These are phyloP conservation scores for Macrolepiota dolichaula DNA, from an alignment of 768 basidiomycete genomes.

Conservation along the genomic window DNA sequence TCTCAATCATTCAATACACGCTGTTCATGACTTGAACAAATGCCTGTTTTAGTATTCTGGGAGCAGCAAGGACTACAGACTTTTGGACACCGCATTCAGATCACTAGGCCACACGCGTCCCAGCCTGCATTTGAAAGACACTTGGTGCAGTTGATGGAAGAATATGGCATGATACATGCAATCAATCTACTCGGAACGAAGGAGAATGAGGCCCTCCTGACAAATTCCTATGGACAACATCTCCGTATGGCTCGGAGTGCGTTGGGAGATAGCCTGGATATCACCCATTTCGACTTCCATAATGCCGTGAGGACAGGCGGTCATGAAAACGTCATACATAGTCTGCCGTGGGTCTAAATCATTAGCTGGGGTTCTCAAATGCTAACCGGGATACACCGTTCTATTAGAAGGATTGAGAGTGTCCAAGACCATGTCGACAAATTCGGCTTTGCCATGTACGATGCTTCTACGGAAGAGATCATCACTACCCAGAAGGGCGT, in stretches of 20 bases:
- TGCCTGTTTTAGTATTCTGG: conserved; percentile 78
- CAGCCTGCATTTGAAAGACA: conserved; percentile 98
- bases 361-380: neutral
- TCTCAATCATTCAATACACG: conserved; percentile 16
- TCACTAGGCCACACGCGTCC: conserved; percentile 92
- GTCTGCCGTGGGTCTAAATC: conserved; percentile 50
- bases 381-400: conserved; percentile 6
- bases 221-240: conserved; percentile 80
- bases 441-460: conserved; percentile 85
- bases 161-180: conserved; percentile 82
- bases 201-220: conserved; percentile 87
- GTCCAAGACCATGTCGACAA: conserved; percentile 65
- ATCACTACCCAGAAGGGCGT: conserved; percentile 90
- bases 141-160: conserved; percentile 79
- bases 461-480: conserved; percentile 58
- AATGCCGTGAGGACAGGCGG: conserved; percentile 74
- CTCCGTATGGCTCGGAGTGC: conserved; percentile 60
- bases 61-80: conserved; percentile 96
- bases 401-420: conserved; percentile 52
- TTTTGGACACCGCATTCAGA: conserved; percentile 91
- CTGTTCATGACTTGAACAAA: conserved; percentile 15
- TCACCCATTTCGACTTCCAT: conserved; percentile 96
- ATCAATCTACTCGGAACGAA: conserved; percentile 90
- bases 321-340: conserved; percentile 80
- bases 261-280: conserved; percentile 65